Percentiles rank a stretch among this genome's conserved stretches.
phyloP scores from a whole-genome alignment of 1,284 basidiomycete species.

The Trichosporon coremiiforme region DNA sequence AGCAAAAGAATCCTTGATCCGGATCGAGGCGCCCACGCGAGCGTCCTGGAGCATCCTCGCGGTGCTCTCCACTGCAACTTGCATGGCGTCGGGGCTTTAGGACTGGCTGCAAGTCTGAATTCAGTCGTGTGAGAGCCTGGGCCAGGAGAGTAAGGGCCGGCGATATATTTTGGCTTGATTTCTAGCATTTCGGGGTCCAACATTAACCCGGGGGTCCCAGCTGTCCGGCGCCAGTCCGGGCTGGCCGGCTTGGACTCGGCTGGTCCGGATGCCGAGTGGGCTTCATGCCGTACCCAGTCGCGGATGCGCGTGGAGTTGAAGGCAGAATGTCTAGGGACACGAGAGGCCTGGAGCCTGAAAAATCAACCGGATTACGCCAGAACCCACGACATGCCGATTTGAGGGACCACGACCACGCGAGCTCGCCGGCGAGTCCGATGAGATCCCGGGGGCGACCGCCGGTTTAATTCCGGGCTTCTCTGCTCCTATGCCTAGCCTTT shows the following conservation, averaged over 20 bases:
- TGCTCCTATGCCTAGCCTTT: background rate
- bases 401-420: background rate
- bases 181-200: background rate
- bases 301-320: background rate
- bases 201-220: background rate
- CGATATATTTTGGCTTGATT: background rate
- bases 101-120: background rate
- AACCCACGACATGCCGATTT: background rate
- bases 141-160: background rate
- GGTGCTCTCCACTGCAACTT: background rate
- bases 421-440: background rate
- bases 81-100: background rate
- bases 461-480: background rate
- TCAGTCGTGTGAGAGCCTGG: constrained; percentile 7
- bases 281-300: background rate
- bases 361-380: background rate
- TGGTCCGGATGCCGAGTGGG: constrained; percentile 10
- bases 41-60: background rate
- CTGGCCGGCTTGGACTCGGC: background rate
- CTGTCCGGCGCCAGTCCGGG: too few species aligned
- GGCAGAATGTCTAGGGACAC: background rate
- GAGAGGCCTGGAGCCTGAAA: background rate
- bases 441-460: constrained; percentile 2
- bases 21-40: background rate
- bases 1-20: background rate